Conservation (phyloP, 257 asterid genomes). For the Datura wrightii region DNA sequence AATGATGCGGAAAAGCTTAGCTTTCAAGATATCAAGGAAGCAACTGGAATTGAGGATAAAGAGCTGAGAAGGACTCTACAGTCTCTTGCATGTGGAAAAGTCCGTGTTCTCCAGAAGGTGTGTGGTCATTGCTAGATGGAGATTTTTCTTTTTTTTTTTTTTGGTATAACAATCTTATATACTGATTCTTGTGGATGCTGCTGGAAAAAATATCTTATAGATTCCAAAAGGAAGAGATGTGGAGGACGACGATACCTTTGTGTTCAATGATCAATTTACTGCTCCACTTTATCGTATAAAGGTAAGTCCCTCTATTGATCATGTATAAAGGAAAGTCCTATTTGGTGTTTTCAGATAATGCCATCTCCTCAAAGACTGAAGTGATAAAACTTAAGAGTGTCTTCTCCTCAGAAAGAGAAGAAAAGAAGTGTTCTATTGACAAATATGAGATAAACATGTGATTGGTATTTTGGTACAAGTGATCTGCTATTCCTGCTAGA, state of each 20-base stretch:
- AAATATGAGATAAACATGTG: background rate
- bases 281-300: constrained; percentile 84
- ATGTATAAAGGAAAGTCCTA: background rate
- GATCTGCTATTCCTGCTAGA: background rate
- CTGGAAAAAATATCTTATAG: background rate
- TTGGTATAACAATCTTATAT: background rate
- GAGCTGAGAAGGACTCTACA: constrained; percentile 91
- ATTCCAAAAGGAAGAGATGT: constrained; percentile 55
- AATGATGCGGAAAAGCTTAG: constrained; percentile 84
- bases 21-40: constrained; percentile 91
- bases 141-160: background rate
- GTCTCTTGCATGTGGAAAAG: constrained; percentile 97
- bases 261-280: constrained; percentile 78
- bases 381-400: background rate
- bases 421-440: background rate
- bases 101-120: constrained; percentile 94
- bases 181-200: background rate
- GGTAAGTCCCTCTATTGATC: constrained; percentile 41
- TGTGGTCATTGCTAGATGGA: constrained; percentile 32
- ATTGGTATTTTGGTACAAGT: background rate
- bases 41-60: constrained; percentile 90
- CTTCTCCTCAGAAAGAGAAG: background rate
- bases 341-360: background rate
- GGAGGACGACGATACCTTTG: constrained; percentile 71
- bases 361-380: background rate